phyloP scores from a whole-genome alignment of 768 basidiomycete species.

The Mrakia gelida region DNA sequence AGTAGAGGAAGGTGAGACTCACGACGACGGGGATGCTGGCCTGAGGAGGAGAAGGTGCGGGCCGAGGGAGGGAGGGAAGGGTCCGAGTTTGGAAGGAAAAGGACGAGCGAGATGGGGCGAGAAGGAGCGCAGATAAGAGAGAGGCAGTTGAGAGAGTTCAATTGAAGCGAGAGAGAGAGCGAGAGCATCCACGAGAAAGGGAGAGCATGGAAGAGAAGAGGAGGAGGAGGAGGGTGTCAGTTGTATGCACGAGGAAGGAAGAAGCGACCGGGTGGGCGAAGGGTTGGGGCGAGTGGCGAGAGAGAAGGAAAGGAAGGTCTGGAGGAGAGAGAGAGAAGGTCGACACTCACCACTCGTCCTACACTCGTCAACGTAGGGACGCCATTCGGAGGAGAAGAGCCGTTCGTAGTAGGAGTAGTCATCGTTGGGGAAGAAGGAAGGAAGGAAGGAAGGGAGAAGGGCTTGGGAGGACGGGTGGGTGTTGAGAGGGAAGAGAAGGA shows the following conservation, averaged over 20 bases:
- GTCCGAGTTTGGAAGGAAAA: not conserved
- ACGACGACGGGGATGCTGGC: slow-evolving; percentile 30
- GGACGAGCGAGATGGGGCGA: not conserved
- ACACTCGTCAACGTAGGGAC: slow-evolving; percentile 16
- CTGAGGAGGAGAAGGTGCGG: not conserved
- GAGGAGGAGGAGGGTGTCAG: not conserved
- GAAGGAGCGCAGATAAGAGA: not conserved
- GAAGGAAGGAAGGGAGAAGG: not conserved
- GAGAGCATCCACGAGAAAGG: not conserved
- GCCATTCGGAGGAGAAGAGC: not conserved
- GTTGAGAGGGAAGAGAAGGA: too few species aligned
- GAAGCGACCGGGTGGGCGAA: not conserved
- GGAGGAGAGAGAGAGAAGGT: slow-evolving; percentile 1
- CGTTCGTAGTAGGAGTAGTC: slow-evolving; percentile 4
- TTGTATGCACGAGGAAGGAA: too few species aligned
- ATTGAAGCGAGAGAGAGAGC: not conserved
- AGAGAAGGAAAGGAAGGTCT: not conserved
- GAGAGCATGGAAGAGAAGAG: not conserved
- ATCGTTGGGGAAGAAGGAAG: not conserved
- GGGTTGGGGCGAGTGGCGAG: not conserved
- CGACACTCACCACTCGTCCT: not conserved
- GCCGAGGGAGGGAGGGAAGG: not conserved
- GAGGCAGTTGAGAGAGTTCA: not conserved
- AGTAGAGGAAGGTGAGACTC: not conserved
- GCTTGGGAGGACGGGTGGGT: too few species aligned